Conservation (phyloP, 2,329 filamentous ascomycete species). For the Biscogniauxia marginata region DNA sequence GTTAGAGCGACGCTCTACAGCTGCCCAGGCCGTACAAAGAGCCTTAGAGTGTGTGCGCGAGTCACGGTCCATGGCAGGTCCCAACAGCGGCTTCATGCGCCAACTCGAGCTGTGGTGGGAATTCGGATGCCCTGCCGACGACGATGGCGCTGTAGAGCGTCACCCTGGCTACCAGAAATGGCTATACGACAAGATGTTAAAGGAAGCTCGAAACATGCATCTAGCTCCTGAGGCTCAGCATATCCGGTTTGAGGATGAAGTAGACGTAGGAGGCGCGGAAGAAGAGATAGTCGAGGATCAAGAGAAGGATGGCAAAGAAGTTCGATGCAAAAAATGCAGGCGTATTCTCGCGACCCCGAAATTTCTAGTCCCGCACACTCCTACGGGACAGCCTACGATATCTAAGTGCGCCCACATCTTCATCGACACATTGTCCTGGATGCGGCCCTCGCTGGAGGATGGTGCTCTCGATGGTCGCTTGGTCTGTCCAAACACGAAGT, state of each 20-base stretch:
- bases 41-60: conserved; percentile 70
- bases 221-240: conserved; percentile 74
- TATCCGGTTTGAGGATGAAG: conserved; percentile 78
- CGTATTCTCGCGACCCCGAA: conserved; percentile 53
- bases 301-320: conserved; percentile 46
- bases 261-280: conserved; percentile 48
- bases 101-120: conserved; percentile 85
- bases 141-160: conserved; percentile 53
- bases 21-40: conserved; percentile 47
- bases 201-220: conserved; percentile 63
- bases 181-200: conserved; percentile 55
- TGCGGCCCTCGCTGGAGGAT: conserved; percentile 78
- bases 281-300: conserved; percentile 13
- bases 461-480: conserved; percentile 82
- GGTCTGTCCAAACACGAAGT: conserved; percentile 75
- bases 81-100: conserved; percentile 87
- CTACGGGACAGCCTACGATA: conserved; percentile 23
- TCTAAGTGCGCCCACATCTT: conserved; percentile 78
- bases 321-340: conserved; percentile 91
- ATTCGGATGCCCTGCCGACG: conserved; percentile 73
- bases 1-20: conserved; percentile 40
- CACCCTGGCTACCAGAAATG: conserved; percentile 78
- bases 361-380: conserved; percentile 66
- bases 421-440: conserved; percentile 91
- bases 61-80: conserved; percentile 75